Conservation (phyloP, 371 early-diverging fungal species). For the Cokeromyces recurvatus region DNA sequence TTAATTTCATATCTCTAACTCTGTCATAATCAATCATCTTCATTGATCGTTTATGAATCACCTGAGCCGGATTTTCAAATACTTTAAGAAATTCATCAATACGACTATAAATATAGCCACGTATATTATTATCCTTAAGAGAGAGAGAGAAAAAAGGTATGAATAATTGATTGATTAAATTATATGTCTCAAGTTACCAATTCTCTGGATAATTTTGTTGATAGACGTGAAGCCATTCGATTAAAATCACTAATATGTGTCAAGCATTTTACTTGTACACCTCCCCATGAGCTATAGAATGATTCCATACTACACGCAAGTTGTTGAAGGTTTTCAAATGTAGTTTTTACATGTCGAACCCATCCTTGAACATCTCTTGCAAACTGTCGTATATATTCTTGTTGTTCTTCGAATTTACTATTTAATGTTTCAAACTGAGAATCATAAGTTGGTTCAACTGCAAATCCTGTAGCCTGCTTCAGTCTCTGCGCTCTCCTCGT, state of each 20-base stretch:
- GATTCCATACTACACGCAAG: conserved; percentile 58
- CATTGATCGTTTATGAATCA: conserved; percentile 73
- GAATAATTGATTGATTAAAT: no score
- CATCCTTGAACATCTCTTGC: conserved; percentile 52
- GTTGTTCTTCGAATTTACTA: conserved; percentile 58
- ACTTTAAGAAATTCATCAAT: conserved; percentile 56
- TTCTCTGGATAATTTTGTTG: conserved; percentile 29
- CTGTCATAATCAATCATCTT: conserved; percentile 75
- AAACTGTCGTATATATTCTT: conserved; percentile 47
- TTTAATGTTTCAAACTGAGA: conserved; percentile 53
- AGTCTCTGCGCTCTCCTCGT: conserved; percentile 45
- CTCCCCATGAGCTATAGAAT: conserved; percentile 48
- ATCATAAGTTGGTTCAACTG: conserved; percentile 45
- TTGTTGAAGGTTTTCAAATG: conserved; percentile 52
- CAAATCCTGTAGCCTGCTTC: conserved; percentile 12
- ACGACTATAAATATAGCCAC: conserved; percentile 45
- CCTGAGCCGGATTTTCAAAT: conserved; percentile 65
- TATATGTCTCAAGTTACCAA: no score
- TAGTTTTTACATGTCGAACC: conserved; percentile 51
- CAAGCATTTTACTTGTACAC: conserved; percentile 35
- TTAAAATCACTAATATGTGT: conserved; percentile 27
- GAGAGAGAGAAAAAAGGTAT: background rate
- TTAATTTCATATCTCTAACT: conserved; percentile 43
- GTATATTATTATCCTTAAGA: conserved; percentile 13
- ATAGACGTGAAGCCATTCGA: conserved; percentile 20